phyloP scores from a whole-genome alignment of 805 yeast genomes.

The Ogataea saltuana region DNA sequence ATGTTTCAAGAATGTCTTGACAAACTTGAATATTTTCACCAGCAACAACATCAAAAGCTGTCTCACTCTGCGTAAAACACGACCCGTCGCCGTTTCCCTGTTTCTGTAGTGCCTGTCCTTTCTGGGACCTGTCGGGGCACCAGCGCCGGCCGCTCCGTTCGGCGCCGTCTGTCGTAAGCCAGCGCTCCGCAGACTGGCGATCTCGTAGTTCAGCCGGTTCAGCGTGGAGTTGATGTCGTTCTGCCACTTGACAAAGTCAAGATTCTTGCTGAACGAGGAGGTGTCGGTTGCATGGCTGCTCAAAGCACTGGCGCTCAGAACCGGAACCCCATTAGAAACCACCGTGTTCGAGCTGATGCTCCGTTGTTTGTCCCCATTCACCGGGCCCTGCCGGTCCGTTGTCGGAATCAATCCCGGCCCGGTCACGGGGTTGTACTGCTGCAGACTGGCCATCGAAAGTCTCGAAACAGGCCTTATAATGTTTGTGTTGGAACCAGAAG shows the following conservation, averaged over 20 bases:
- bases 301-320: constrained; percentile 12
- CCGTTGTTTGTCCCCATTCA: constrained; percentile 14
- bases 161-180: constrained; percentile 20
- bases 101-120: constrained; percentile 5
- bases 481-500: constrained; percentile 31
- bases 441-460: constrained; percentile 25
- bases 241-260: constrained; percentile 54
- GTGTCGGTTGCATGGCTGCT: constrained; percentile 17
- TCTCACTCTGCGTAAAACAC: constrained; percentile 8
- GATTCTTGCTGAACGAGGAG: constrained; percentile 24
- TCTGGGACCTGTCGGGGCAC: background rate
- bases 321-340: constrained; percentile 16
- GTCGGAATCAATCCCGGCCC: too few relatives aligned
- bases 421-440: constrained; percentile 8
- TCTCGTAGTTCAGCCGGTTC: constrained; percentile 45
- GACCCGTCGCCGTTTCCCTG: constrained; percentile 1
- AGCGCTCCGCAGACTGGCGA: constrained; percentile 24
- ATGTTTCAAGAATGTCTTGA: constrained; percentile 21
- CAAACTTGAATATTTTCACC: constrained; percentile 11
- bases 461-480: constrained; percentile 33
- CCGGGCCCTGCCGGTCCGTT: constrained; percentile 1
- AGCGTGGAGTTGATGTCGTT: constrained; percentile 50
- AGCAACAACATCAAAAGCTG: constrained; percentile 12
- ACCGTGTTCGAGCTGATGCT: constrained; percentile 23
- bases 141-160: constrained; percentile 1